Percentiles rank a stretch among this genome's conserved stretches.
These are phyloP conservation scores for Globisporangium takayamanum DNA, from an alignment of 352 stramenopile genomes.

Conservation along the genomic window DNA sequence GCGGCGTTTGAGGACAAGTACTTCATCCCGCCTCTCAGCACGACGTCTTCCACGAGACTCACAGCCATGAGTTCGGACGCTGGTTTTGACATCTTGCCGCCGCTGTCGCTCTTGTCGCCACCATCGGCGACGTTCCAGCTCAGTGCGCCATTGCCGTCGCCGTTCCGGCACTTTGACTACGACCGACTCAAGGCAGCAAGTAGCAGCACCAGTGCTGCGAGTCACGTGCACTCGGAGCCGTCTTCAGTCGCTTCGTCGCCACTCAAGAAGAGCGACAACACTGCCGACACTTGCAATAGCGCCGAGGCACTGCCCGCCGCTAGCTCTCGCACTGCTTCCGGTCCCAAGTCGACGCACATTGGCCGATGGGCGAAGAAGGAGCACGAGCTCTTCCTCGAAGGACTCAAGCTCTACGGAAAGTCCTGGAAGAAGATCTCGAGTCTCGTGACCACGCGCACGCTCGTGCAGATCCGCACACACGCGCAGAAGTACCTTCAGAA, in stretches of 20 bases:
- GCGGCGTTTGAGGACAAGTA: constrained; percentile 29
- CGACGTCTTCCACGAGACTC: neutral
- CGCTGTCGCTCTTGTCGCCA: constrained; percentile 10
- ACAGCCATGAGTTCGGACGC: neutral
- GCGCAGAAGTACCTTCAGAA: constrained; percentile 96
- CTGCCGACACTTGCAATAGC: neutral
- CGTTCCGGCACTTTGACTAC: constrained; percentile 4
- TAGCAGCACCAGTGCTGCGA: neutral
- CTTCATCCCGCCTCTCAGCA: constrained; percentile 10
- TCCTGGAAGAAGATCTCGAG: constrained; percentile 90
- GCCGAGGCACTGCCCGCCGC: neutral
- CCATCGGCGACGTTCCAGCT: constrained; percentile 2
- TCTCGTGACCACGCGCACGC: constrained; percentile 68
- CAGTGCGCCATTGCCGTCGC: constrained; percentile 1
- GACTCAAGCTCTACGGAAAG: constrained; percentile 79
- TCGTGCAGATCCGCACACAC: constrained; percentile 96
- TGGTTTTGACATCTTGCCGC: constrained; percentile 8
- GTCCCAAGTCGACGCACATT: constrained; percentile 26
- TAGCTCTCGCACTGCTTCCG: neutral
- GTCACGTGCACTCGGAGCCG: neutral
- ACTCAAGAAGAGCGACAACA: neutral
- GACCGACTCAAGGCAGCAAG: neutral
- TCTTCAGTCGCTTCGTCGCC: neutral
- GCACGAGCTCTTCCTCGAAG: constrained; percentile 86
- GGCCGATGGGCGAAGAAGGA: constrained; percentile 88